Conservation (phyloP, 1,139 yeast species). For the Kluyveromyces sp. region DNA sequence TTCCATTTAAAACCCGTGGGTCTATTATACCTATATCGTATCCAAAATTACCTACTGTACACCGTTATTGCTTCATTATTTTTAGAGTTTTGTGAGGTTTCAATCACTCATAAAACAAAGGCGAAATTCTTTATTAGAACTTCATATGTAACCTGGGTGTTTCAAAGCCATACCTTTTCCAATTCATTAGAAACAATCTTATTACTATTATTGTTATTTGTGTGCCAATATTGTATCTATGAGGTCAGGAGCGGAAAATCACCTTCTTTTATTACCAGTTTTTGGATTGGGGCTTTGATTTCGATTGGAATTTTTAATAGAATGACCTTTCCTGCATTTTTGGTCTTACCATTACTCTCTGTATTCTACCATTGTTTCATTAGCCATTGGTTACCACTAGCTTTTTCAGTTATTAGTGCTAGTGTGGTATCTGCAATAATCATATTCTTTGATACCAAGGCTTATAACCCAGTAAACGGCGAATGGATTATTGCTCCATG, state of each 20-base stretch:
- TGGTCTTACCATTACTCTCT: conserved; percentile 51
- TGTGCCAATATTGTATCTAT: conserved; percentile 23
- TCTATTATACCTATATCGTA: conserved; percentile 50
- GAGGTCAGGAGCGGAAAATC: conserved; percentile 1
- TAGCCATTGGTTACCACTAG: conserved; percentile 18
- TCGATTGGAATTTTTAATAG: conserved; percentile 76
- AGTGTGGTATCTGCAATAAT: conserved; percentile 33
- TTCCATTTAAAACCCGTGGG: conserved; percentile 33
- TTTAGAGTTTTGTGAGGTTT: conserved; percentile 40
- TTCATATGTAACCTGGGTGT: conserved; percentile 71
- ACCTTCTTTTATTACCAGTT: conserved; percentile 20
- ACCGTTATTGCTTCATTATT: conserved; percentile 23
- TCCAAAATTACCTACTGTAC: conserved; percentile 48
- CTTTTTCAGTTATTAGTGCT: conserved; percentile 31
- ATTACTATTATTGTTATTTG: conserved; percentile 45
- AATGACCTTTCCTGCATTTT: conserved; percentile 71
- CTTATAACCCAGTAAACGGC: conserved; percentile 14
- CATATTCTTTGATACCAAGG: conserved; percentile 49
- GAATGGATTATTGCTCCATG: conserved; percentile 57
- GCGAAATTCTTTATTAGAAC: conserved; percentile 61
- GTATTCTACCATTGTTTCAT: conserved; percentile 32
- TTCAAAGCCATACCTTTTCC: conserved; percentile 83
- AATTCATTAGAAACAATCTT: conserved; percentile 76
- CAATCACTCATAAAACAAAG: conserved; percentile 57
- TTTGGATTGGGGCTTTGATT: conserved; percentile 45